phyloP scores from a whole-genome alignment of 2,329 filamentous ascomycete species.

The Neoscytalidium dimidiatum region DNA sequence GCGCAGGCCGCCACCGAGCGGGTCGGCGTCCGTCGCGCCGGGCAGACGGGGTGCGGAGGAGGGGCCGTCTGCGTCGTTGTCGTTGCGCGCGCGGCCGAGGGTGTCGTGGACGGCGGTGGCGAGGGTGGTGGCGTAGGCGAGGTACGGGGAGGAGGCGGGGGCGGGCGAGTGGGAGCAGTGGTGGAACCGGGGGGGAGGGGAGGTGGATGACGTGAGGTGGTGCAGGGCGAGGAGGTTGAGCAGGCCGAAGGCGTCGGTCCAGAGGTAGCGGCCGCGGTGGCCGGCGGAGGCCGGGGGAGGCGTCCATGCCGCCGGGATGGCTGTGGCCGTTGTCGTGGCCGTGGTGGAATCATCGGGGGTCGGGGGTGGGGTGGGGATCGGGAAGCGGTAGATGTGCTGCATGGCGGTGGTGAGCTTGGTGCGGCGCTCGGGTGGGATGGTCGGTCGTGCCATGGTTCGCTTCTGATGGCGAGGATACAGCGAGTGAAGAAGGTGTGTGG shows the following conservation, averaged over 20 bases:
- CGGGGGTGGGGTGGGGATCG: background rate
- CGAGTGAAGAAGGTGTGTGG: too few relatives aligned
- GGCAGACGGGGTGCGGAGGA: slow-evolving; percentile 49
- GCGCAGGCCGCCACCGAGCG: slow-evolving; percentile 57
- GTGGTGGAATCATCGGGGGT: background rate
- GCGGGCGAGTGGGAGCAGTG: too few relatives aligned
- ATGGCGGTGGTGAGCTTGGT: slow-evolving; percentile 31
- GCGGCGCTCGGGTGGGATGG: background rate
- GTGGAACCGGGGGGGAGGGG: too few relatives aligned
- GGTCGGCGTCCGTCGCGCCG: slow-evolving; percentile 53
- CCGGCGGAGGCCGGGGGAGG: slow-evolving; percentile 55
- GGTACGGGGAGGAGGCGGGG: slow-evolving; percentile 44
- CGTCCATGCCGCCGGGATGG: slow-evolving; percentile 41
- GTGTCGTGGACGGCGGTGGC: slow-evolving; percentile 54
- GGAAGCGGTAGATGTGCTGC: slow-evolving; percentile 40
- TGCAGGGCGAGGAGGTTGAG: slow-evolving; percentile 60
- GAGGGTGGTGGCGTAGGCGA: slow-evolving; percentile 52
- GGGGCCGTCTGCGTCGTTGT: too few relatives aligned
- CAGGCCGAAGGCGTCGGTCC: slow-evolving; percentile 49
- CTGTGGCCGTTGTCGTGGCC: too few relatives aligned
- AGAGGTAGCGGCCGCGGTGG: slow-evolving; percentile 60
- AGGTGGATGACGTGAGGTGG: too few relatives aligned
- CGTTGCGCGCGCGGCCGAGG: slow-evolving; percentile 56
- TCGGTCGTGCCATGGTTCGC: background rate
- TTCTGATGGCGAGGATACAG: too few relatives aligned